Base-by-base conservation (phyloP, 192 early-diverging fungal genomes). In the Nowakowskiella sp. region DNA sequence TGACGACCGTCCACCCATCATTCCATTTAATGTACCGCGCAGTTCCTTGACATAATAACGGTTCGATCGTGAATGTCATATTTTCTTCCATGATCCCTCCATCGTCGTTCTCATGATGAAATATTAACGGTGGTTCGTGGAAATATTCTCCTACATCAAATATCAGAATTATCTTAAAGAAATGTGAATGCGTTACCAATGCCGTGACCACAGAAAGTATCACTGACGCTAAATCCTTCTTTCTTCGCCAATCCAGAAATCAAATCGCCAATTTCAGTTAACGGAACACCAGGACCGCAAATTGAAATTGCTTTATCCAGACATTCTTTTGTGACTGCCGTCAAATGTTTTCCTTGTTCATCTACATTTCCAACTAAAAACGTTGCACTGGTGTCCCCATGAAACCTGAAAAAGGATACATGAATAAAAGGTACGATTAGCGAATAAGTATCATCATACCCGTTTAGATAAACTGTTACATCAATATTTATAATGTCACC, bases 1-100 rank as follows among this genome's bases (percentile, higher is more conserved):
- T 89, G 1, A 73, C 65, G 8, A 84, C 77, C 1, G 88, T 94
- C 90, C 88, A 94, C 39, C 77, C 76, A 54, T 91, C 91, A n/a
- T 85, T 86, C 87, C 87, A 90, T 64, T 74, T 74, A 22, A 89
- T 54, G 24, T 80, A 82, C 1, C 58, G 66, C 4, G 82, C 61
- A n/a, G 56, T 59, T 19, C 90, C 89, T 60, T 94, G 89, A 56
- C 84, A 87, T 52, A 91, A 67, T 48, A 88, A 83, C 0, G 89
- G 89, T 64, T 94, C 46, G 49, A 94, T 86, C 13, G 91, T 94
- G 54, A 94, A 94, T 16, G 79, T 71, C 84, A 89, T 92, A 0
- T 86, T 85, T 4, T 78, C 61, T 45, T 65, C 62, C 87, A 94
- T 87, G 1, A 57, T 48, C 8, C 80, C 86, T 1, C 81, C 73